Evolutionary conservation across 345 rosid genomes (phyloP), one percentile per base, ranked within the genome.

Genomic region (Aurinia saxatilis): DNA sequence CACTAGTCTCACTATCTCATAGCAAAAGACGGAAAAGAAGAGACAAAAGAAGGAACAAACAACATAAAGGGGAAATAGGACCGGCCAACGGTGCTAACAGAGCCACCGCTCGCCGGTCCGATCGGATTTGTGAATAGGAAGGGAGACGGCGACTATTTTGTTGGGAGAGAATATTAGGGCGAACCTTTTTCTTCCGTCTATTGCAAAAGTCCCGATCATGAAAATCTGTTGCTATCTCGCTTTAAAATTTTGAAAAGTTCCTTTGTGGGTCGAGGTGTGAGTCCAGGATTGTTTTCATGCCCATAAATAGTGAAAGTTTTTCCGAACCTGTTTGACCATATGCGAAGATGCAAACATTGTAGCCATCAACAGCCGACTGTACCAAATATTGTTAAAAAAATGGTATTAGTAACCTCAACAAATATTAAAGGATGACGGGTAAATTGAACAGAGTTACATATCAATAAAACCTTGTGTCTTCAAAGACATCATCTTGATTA

Each of bases 251-350:
- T 84, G 70, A 93, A 90, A 51, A 93, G 90, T 74, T 90, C 99
- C n/a, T 78, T 68, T 42, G 81, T 87, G 41, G 99, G 96, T 7
- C 86, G 86, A 44, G 96, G 88, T 23, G 99, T 93, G 53, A 90
- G 80, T 57, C 97, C 99, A 25, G 96, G 95, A 74, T 77, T 82
- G 63, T 53, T 65, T 38, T 78, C 86, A 65, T 88, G 74, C 45
- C 99, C 97, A 74, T 87, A 93, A 65, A 93, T 85, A 0, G 99
- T 93, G 74, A 84, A 93, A 76, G 99, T 93, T 77, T 93, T 93
- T 37, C 99, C 19, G 99, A 93, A 44, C 97, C 97, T 56, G 97
- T 93, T 84, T 93, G 99, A 46, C 99, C 99, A 70, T 93, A 90
- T 30, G 97, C 99, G 77, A 93, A 93, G 65, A 93, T 87, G 75